Evolutionary conservation across 129 eudicot species (phyloP).

Genomic region (Tagetes patula): DNA sequence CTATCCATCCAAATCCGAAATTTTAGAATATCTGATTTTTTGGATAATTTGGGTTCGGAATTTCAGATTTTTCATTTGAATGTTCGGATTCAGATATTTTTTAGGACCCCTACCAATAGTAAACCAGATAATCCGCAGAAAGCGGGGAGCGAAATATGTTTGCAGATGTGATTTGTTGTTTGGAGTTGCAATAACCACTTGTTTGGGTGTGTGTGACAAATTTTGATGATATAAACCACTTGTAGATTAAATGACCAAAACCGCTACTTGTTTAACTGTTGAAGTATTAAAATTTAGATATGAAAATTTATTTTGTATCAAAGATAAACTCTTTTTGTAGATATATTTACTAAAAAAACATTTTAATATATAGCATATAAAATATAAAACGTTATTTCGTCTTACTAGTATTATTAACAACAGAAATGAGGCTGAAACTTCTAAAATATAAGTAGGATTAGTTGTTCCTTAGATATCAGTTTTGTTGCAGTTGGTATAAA

Average conservation of each 20-base stretch:
- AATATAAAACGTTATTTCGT: background rate
- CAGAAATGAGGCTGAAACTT: background rate
- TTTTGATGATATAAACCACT: background rate
- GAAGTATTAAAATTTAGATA: background rate
- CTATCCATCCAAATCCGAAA: no score
- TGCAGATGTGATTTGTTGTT: background rate
- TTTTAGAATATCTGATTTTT: no score
- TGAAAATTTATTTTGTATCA: background rate
- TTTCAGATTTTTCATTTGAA: no score
- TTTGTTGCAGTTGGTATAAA: background rate
- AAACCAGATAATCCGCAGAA: background rate
- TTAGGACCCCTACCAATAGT: no score
- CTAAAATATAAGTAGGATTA: background rate
- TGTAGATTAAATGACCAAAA: background rate
- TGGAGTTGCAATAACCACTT: background rate
- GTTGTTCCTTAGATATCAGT: background rate
- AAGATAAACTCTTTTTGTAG: no score
- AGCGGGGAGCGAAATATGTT: background rate
- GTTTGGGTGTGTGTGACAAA: background rate
- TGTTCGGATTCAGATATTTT: no score
- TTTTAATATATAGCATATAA: background rate
- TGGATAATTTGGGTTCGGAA: no score
- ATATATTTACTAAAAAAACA: no score
- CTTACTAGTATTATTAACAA: conserved; percentile 1
- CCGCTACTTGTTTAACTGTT: background rate